Base-by-base conservation (phyloP, 768 basidiomycete genomes). In the Boletus tylopilopsis region DNA sequence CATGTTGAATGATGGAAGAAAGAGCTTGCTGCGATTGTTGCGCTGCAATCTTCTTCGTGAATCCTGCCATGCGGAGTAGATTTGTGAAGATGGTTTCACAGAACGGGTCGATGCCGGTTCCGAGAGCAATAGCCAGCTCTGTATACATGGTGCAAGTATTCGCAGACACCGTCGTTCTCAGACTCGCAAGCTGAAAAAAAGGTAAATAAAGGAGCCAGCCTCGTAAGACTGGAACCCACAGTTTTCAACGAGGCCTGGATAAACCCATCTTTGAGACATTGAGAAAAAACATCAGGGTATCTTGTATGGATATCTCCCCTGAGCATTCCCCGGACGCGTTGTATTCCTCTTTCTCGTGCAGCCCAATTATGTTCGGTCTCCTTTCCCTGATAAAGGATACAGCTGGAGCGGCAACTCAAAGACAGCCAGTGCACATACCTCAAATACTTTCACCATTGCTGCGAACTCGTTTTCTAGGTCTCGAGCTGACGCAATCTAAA, bases 311-410 rank as follows among this genome's bases (percentile, higher is more conserved):
- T 87, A 33, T 89, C 90, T 23, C 92, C 92, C 62, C 84, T 87
- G 48, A 97, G 70, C 89, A 96, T 92, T 16, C 94, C 90, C 37
- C 94, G 80, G 8, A 97, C 86, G 16, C 82, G 78, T 36, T 80
- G 74, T 53, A 94, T 76, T 10, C 87, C 77, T 56, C 77, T 78
- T 54, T 99, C 95, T 50, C 95, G 79, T 24, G 76, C 72, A 36
- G 80, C 76, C 95, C 95, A 99, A 59, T 99, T 99, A 55, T 94
- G 90, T 64, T 99, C 95, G 1, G 89, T 88, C 71, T 99, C 95
- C 71, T 82, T 95, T n/a, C 95, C 96, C 87, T 93, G 29, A 38
- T 24, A n/a, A 37, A 44, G 15, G 45, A 45, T 13, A 42, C 29
- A 33, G 29, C 48, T 43, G 56, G 45, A 37, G 36, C 10, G 27